Evolutionary conservation across 2,329 filamentous ascomycete genomes (phyloP).

Genomic region (Penicillium sp.): DNA sequence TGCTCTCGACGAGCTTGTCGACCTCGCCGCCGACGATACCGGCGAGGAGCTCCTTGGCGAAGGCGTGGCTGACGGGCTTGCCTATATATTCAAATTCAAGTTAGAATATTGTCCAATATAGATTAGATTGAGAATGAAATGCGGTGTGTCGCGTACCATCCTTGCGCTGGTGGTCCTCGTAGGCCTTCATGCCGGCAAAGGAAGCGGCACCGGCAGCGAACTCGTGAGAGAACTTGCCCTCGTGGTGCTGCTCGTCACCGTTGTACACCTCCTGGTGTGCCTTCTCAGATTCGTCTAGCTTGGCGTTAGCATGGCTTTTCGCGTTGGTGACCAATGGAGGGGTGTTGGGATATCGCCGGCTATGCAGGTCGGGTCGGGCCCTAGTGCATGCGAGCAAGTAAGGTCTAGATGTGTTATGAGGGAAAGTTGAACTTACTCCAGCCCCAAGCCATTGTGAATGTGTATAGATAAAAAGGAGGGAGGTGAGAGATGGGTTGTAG

Average conservation of each 20-base stretch:
- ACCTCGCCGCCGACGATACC: constrained; percentile 72
- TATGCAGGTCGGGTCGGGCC: constrained; percentile 7
- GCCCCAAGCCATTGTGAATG: constrained; percentile 37
- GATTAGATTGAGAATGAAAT: background rate
- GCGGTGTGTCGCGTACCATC: constrained; percentile 54
- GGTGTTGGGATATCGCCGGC: background rate
- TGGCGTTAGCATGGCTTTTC: constrained; percentile 7
- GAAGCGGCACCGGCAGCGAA: constrained; percentile 71
- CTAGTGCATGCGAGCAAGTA: constrained; percentile 2
- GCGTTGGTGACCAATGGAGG: background rate
- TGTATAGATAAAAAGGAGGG: constrained; percentile 7
- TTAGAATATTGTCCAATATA: background rate
- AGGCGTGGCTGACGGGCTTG: constrained; percentile 68
- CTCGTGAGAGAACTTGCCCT: constrained; percentile 70
- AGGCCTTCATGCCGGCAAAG: constrained; percentile 78
- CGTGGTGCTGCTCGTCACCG: constrained; percentile 49
- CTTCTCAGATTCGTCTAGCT: constrained; percentile 52
- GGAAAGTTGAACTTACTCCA: constrained; percentile 30
- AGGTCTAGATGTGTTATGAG: background rate
- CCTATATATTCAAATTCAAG: constrained; percentile 46
- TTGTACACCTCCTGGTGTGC: constrained; percentile 56
- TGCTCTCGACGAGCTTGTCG: constrained; percentile 72
- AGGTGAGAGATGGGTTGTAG: constrained; percentile 7
- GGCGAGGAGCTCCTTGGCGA: constrained; percentile 75
- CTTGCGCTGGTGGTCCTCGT: constrained; percentile 70